Evolutionary conservation across 2,329 filamentous ascomycete species (phyloP).

Genomic region (Botrytis paeoniae): DNA sequence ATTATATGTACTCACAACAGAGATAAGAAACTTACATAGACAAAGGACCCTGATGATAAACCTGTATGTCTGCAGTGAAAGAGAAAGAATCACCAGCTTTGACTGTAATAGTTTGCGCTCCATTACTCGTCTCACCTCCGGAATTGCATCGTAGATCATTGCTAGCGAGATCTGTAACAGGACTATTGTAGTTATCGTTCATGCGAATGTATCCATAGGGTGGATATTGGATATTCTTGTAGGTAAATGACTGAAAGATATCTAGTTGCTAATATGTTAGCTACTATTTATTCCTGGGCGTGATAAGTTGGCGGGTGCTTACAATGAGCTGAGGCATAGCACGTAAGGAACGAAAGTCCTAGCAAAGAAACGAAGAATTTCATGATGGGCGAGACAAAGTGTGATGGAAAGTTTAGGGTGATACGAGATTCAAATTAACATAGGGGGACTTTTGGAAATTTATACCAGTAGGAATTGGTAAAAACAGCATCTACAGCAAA

Average conservation of each 20-base stretch:
- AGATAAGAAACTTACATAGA: slow-evolving; percentile 28
- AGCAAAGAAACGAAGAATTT: slow-evolving; percentile 3
- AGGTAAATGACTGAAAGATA: slow-evolving; percentile 32
- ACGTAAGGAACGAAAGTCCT: neutral
- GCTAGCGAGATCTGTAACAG: slow-evolving; percentile 39
- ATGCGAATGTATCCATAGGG: slow-evolving; percentile 52
- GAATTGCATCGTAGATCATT: slow-evolving; percentile 45
- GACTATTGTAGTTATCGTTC: slow-evolving; percentile 47
- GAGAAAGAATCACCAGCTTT: slow-evolving; percentile 43
- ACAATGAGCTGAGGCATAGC: slow-evolving; percentile 18
- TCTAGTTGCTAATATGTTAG: slow-evolving; percentile 21
- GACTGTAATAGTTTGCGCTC: slow-evolving; percentile 33
- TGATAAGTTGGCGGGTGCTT: neutral
- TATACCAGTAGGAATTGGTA: neutral
- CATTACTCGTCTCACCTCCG: slow-evolving; percentile 30
- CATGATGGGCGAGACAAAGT: neutral
- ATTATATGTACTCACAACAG: accelerated
- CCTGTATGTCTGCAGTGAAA: slow-evolving; percentile 45
- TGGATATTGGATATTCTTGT: slow-evolving; percentile 28
- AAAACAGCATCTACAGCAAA: neutral
- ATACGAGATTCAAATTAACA: neutral
- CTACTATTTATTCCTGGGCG: neutral
- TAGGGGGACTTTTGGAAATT: neutral
- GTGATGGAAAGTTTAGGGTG: neutral
- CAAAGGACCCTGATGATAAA: slow-evolving; percentile 40